Evolutionary conservation across 495 filamentous ascomycete genomes (phyloP), one percentile per base, ranked within the genome.

Genomic region (Aspergillus avenaceus): DNA sequence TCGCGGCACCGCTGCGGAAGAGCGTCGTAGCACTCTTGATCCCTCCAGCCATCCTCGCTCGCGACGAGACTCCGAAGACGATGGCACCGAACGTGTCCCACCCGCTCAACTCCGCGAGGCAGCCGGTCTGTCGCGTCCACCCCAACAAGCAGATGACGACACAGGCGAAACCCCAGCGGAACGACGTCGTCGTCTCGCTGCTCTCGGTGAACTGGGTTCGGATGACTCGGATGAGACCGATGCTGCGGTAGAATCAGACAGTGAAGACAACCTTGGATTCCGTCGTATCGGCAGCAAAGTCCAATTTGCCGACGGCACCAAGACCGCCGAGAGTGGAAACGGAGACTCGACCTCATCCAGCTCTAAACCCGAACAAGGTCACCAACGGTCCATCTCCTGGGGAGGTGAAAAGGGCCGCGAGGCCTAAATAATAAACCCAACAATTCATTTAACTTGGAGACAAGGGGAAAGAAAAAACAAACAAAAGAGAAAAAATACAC

Each of bases 101-200:
- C 74, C 77, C 0, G 62, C 70, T 8, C 62, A 63, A 37, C 63
- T 72, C 16, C 66, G 71, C 16, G 55, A 67, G 49, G 68, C 64
- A 1, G 69, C 65, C 26, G 68, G 69, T 53, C 44, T 71, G n/a
- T 25, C 53, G 0, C 52, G 32, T 8, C 53, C 14, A 49, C 58
- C 32, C 37, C 67, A 32, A 54, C 62, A 28, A 52, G 60, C 42
- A 27, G 67, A 56, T 36, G 75, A 70, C 14, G 81, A 84, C 21
- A 70, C 67, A 3, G 79, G 75, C 32, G 91, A 96, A 66, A 95
- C 90, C 4, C 82, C 87, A 0, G 91, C 90, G 0, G 91, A 96
- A 68, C 77, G 86, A 36, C 78, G 86, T 29, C 78, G 91, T 52
- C 83, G 92, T 65, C 82, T 95, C 47, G 92, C 89, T 1, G 92